Base-by-base conservation (phyloP, 2,329 filamentous ascomycete genomes). In the Apiospora rasikravindrae region DNA sequence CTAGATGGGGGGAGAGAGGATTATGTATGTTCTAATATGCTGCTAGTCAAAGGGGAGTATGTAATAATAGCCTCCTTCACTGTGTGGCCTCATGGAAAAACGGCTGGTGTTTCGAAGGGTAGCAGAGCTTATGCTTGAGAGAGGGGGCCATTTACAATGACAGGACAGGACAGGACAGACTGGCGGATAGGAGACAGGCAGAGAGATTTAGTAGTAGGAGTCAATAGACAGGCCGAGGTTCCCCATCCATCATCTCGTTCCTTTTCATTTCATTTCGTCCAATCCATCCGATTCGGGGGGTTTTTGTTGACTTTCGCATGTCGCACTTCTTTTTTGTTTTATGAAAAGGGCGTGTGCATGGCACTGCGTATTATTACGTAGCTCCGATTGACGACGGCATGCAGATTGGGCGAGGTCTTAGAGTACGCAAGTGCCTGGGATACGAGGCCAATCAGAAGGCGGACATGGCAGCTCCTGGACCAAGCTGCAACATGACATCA, bases 171-270 rank as follows among this genome's bases (percentile, higher is more conserved):
- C 44, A 57, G 51, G 26, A 19, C 10, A 64, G 57, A 61, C n/a
- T 33, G 26, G 53, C 26, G n/a, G 49, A 26, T 29, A 33, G 51
- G 51, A 57, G 53, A 37, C 29, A 37, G 33, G 33, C 33, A 5
- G 33, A 6, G 5, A 37, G 33, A 37, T 37, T 37, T 37, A 37
- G 33, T 5, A 37, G 33, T 7, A 37, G n/a, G n/a, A n/a, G n/a
- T n/a, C n/a, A n/a, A 7, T 6, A 37, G 33, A 3, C 45, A 49
- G 53, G 53, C 53, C 29, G 53, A 61, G 57, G 57, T 64, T 64
- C 57, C 33, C 57, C 57, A 64, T 64, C 57, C 33, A 64, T 64
- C 57, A 64, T 64, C 57, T 64, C 57, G 37, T 61, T 61, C 53
- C 29, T 26, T 14, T 57, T 64, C 57, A 64, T 64, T 40, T 64